Base-by-base conservation (phyloP, 352 stramenopile species). In the Phytopythium vexans region DNA sequence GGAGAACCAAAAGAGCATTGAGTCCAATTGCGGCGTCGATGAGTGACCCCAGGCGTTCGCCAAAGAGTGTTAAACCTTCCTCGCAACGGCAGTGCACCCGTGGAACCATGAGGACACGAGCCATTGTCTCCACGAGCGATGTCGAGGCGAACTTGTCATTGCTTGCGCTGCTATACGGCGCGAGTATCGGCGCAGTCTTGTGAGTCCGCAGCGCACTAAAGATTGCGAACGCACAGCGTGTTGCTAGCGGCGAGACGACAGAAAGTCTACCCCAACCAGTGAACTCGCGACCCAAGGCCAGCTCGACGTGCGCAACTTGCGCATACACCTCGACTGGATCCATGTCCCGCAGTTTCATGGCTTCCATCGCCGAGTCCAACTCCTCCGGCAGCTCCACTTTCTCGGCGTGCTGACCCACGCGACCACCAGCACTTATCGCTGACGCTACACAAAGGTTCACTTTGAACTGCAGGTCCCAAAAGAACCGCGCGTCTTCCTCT, bases 241-340 rank as follows among this genome's bases (percentile, higher is more conserved):
- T 56, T 0, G 75, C 78, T n/a, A 87, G 62, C 0, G 75, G 75
- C 4, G 72, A 72, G 16, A 89, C 21, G 3, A 78, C 41, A 1
- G 58, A 49, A 21, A 79, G 37, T 8, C 74, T 64, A 6, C 32
- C 34, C 44, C 52, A 75, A 10, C 72, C 72, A 5, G 74, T 56
- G 45, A 73, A 82, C n/a, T 89, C 78, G 34, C 68, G 66, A 1
- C 78, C 75, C n/a, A 87, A 50, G 0, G 52, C 37, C 10, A 83
- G 59, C 4, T 82, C 56, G 1, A 82, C 39, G 27, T 82, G 66
- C 10, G 64, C 67, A n/a, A 80, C 52, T 42, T 71, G 56, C 1
- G 58, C 66, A n/a, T 15, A 68, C 15, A 68, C 58, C 9, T 56
- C 66, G 31, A 61, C 3, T 40, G 62, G 60, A 12, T 60, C 47